phyloP scores from a whole-genome alignment of 805 yeast genomes.

The Zygoascus tannicola region DNA sequence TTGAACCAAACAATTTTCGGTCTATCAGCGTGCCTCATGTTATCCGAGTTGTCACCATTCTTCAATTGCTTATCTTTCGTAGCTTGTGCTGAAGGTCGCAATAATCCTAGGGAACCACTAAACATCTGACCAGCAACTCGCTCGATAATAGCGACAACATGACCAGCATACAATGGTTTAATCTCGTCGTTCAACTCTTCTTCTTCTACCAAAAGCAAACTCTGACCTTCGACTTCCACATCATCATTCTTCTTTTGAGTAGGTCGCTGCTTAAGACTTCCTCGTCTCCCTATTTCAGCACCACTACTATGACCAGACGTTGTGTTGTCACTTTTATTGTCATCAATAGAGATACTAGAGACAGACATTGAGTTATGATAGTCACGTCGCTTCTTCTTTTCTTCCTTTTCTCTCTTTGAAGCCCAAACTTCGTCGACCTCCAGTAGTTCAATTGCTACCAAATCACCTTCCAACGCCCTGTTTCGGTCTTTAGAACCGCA shows the following conservation, averaged over 20 bases:
- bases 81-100: constrained; percentile 93
- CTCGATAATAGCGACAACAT: constrained; percentile 95
- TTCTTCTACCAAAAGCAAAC: constrained; percentile 82
- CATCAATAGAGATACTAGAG: constrained; percentile 10
- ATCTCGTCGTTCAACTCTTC: constrained; percentile 89
- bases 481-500: constrained; percentile 98
- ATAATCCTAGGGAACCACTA: constrained; percentile 85
- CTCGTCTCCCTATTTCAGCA: constrained; percentile 56
- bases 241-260: constrained; percentile 97
- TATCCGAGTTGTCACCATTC: constrained; percentile 20
- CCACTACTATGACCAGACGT: constrained; percentile 19
- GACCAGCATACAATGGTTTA: constrained; percentile 95
- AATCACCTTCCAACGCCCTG: constrained; percentile 92
- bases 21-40: constrained; percentile 27
- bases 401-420: constrained; percentile 92
- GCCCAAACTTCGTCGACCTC: constrained; percentile 98
- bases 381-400: constrained; percentile 81
- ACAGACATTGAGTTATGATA: constrained; percentile 28
- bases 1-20: constrained; percentile 99
- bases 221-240: constrained; percentile 97
- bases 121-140: constrained; percentile 95
- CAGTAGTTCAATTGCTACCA: constrained; percentile 89
- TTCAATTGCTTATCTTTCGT: constrained; percentile 54
- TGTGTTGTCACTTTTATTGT: constrained; percentile 14
- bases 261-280: constrained; percentile 89